These are phyloP conservation scores for Zymoseptoria crescenta DNA, from an alignment of 2,329 filamentous ascomycete species.

Conservation along the genomic window DNA sequence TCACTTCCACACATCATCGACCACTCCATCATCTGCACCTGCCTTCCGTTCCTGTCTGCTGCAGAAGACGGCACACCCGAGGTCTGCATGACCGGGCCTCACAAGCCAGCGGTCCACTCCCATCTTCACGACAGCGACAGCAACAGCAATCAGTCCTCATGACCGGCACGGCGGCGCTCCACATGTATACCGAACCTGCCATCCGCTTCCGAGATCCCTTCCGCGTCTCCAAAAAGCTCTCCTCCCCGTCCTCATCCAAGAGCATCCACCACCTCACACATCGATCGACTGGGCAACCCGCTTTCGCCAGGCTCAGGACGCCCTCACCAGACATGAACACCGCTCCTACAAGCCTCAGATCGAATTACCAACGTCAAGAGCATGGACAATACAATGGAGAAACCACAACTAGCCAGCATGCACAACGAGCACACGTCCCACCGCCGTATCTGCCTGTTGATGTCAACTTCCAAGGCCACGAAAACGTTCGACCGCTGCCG, in stretches of 20 bases:
- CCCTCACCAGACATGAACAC: conserved; percentile 32
- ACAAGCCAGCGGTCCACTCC: too few relatives aligned
- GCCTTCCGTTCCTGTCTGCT: conserved; percentile 8
- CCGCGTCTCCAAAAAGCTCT: conserved; percentile 21
- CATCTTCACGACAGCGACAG: too few relatives aligned
- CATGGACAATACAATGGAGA: conserved; percentile 21
- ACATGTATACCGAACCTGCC: conserved; percentile 2
- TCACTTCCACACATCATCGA: conserved; percentile 1
- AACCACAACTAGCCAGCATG: conserved; percentile 11
- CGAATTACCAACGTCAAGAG: conserved; percentile 22
- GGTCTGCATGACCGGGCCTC: too few relatives aligned
- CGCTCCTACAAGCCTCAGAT: conserved; percentile 16
- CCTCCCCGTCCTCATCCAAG: conserved; percentile 4
- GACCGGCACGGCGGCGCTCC: conserved; percentile 10
- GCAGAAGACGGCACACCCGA: conserved; percentile 3
- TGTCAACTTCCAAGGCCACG: neutral
- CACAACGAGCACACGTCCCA: conserved; percentile 15
- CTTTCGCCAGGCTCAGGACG: conserved; percentile 19
- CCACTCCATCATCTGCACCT: neutral
- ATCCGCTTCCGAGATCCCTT: conserved; percentile 31
- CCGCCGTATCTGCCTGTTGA: conserved; percentile 16
- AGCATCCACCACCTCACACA: conserved; percentile 8
- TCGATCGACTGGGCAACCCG: conserved; percentile 15
- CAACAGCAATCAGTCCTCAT: conserved; percentile 15
- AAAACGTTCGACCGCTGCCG: neutral